These are phyloP conservation scores for Rugonectria rugulosa DNA, from an alignment of 2,329 filamentous ascomycete genomes.

Conservation along the genomic window DNA sequence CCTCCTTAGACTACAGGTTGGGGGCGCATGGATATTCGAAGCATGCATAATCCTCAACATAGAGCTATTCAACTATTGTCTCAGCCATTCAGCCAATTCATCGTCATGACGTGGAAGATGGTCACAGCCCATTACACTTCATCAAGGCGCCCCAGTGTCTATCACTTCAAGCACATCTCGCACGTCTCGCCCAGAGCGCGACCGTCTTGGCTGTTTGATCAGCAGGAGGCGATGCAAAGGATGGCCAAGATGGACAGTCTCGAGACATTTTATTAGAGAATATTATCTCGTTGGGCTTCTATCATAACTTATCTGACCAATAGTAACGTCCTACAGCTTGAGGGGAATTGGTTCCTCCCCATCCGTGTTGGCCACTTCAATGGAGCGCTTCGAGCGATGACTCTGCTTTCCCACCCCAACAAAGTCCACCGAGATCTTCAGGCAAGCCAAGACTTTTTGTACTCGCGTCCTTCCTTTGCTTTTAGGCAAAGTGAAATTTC, in stretches of 20 bases:
- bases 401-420: not conserved
- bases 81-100: too few species aligned
- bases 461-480: not conserved
- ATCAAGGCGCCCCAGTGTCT: not conserved
- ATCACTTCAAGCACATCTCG: too few species aligned
- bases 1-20: not conserved
- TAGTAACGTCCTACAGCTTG: not conserved
- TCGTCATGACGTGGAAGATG: not conserved
- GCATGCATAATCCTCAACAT: not conserved
- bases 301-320: not conserved
- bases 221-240: not conserved
- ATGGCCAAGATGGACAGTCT: not conserved
- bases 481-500: not conserved
- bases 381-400: not conserved
- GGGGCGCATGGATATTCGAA: not conserved
- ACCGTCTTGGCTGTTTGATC: not conserved
- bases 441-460: not conserved
- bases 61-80: not conserved
- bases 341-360: not conserved
- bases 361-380: not conserved
- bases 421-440: not conserved
- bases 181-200: not conserved
- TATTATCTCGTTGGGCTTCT: not conserved
- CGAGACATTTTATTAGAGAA: not conserved
- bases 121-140: not conserved